A percentile compares a stretch with the other conserved stretches of the same genome.
phyloP scores from a whole-genome alignment of 352 stramenopile species.

The Elongisporangium undulatum region DNA sequence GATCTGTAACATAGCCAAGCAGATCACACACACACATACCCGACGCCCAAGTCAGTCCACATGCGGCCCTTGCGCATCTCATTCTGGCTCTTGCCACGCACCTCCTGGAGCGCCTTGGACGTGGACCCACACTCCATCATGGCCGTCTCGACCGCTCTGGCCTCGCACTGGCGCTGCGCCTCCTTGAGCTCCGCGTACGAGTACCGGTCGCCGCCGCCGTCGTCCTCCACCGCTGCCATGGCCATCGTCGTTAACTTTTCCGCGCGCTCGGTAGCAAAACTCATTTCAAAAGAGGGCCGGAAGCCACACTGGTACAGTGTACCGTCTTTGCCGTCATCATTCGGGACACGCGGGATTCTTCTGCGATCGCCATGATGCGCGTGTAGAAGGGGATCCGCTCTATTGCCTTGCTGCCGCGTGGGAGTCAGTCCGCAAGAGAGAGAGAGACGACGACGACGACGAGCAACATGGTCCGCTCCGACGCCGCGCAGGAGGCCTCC shows the following conservation, averaged over 20 bases:
- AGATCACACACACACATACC: too few relatives aligned
- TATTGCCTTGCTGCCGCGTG: not conserved
- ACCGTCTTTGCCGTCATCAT: not conserved
- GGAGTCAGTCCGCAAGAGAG: slow-evolving; percentile 1
- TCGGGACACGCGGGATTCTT: not conserved
- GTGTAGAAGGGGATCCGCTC: not conserved
- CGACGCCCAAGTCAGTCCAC: not conserved
- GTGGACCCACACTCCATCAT: slow-evolving; percentile 41
- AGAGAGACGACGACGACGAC: not conserved
- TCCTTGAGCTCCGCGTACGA: slow-evolving; percentile 77
- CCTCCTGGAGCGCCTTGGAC: slow-evolving; percentile 56
- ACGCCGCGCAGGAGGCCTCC: slow-evolving; percentile 1
- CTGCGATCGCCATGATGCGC: not conserved
- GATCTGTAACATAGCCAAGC: slow-evolving; percentile 17
- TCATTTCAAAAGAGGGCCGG: not conserved
- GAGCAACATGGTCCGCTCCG: not conserved
- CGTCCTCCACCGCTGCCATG: too few relatives aligned
- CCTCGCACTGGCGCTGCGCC: slow-evolving; percentile 57
- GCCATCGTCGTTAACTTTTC: not conserved
- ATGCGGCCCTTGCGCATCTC: not conserved
- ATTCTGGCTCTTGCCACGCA: slow-evolving; percentile 1
- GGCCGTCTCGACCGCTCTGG: slow-evolving; percentile 45
- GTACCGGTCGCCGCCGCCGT: slow-evolving; percentile 35
- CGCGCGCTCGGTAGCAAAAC: not conserved
- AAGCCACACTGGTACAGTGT: not conserved